Evolutionary conservation across 1,284 basidiomycete species (phyloP), one percentile per base, ranked within the genome.

Genomic region (Marasmius sp.): DNA sequence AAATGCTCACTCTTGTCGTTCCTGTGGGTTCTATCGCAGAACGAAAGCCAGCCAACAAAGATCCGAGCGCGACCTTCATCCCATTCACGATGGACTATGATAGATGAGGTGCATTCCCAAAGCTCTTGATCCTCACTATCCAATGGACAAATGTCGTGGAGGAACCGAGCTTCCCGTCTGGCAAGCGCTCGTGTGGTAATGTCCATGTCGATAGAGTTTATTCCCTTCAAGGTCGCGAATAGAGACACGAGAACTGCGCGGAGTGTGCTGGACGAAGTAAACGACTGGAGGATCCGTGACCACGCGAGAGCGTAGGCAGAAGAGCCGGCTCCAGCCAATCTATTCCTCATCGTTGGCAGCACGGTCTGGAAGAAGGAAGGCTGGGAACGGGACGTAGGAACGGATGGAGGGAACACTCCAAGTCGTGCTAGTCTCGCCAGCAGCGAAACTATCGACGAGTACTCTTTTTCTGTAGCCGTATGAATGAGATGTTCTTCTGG

Each of bases 21-120:
- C 10, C 33, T 22, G 20, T 16, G 41, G 36, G 6, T 36, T 62
- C 61, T 27, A 1, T 36, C 45, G 61, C 59, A 34, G 61, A 82
- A 78, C 41, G 83, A 83, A 36, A 81, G 69, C 89, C 89, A 93
- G 67, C 87, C 87, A 0, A 85, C 79, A 64, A 91, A 85, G 18
- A 88, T 77, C 43, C 90, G 78, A 16, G 86, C 84, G 67, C 85
- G 75, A 6, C 77, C 77, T 66, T 85, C 80, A 60, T 72, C 72
- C 88, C 89, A 92, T 16, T 81, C 79, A 43, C 84, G 81, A 10
- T 77, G 75, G 3, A 87, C 67, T 2, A 87, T 75, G 3, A 87
- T 76, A 3, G 82, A 81, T 0, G 77, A 75, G 22, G 83, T 69
- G 51, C 73, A 75, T 59, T 87, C 80, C 81, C 85, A 86, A 39